These are phyloP conservation scores for Dothideomycetidae sp. DNA, from an alignment of 2,329 filamentous ascomycete species.

Conservation along the genomic window DNA sequence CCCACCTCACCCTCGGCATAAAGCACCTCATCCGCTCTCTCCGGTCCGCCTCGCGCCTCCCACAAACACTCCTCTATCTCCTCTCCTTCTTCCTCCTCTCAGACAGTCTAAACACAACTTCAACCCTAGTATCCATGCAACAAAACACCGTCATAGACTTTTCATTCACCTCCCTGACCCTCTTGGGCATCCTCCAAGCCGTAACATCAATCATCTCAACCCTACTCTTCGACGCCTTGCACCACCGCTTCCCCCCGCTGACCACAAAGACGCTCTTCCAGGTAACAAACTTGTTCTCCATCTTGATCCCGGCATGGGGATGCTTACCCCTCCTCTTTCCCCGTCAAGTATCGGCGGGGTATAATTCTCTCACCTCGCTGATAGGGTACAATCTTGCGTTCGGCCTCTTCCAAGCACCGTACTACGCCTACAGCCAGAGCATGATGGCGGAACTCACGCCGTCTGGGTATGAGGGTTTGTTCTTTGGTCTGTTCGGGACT, in stretches of 20 bases:
- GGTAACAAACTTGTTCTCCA: constrained; percentile 9
- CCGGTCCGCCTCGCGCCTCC: constrained; percentile 47
- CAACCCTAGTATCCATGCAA: constrained; percentile 51
- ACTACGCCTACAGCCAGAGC: constrained; percentile 57
- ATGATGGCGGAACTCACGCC: constrained; percentile 59
- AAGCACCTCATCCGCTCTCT: constrained; percentile 47
- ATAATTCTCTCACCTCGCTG: not conserved
- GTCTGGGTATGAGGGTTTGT: constrained; percentile 53
- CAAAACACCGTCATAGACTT: constrained; percentile 53
- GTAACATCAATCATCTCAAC: constrained; percentile 7
- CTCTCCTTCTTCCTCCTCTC: constrained; percentile 55
- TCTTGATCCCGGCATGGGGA: constrained; percentile 7
- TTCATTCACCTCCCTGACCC: constrained; percentile 50
- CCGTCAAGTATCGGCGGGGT: not conserved
- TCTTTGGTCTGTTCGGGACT: constrained; percentile 47
- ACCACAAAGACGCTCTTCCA: constrained; percentile 7
- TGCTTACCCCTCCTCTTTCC: not conserved
- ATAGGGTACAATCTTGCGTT: constrained; percentile 38
- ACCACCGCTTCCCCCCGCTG: constrained; percentile 5
- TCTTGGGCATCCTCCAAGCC: constrained; percentile 28
- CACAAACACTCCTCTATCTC: constrained; percentile 52
- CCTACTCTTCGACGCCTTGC: constrained; percentile 4
- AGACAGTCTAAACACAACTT: constrained; percentile 56
- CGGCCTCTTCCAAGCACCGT: constrained; percentile 52
- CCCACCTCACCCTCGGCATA: constrained; percentile 40